Evolutionary conservation across 2,329 filamentous ascomycete genomes (phyloP), one percentile per base, ranked within the genome.

Genomic region (Fusarium sarcochroum): DNA sequence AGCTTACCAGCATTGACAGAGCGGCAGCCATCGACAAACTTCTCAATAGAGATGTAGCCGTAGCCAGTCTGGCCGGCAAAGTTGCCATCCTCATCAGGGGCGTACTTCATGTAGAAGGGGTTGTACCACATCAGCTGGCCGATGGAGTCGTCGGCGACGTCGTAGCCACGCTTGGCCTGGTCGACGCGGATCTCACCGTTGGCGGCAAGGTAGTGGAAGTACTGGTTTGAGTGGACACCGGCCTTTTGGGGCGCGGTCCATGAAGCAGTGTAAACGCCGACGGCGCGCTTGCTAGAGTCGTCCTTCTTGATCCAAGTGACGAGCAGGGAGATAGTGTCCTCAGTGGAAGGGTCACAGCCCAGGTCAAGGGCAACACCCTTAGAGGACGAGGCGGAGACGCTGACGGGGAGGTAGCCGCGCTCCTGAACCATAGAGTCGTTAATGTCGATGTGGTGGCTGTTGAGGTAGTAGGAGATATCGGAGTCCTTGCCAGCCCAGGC

Each of bases 381-480:
- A 17, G 91, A 91, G 1, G 90, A 91, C 40, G 90, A 91, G 3
- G 90, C 94, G 5, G 91, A 92, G 9, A 97, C 94, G 70, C 89
- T 91, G 55, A 92, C 87, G 15, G 94, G 95, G 34, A 88, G 85
- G 80, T 91, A 97, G 45, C 91, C 91, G 21, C 84, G 82, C 71
- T 81, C 83, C 9, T 90, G 89, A 3, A 97, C 93, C 93, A 98
- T 97, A 56, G 90, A 93, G 83, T 97, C 94, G 81, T 91, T 93
- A 72, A 98, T 89, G 80, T 98, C 94, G 73, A 98, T 86, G 83
- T 98, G 95, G 83, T 98, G 94, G 69, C 90, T 93, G 86, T 98
- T 98, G 70, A 98, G 88, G 81, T 98, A 98, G 84, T 98, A 98
- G 11, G 91, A 94, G 74, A 98, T 98, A 79, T 98, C 95, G 30